Evolutionary conservation across 2,329 filamentous ascomycete species (phyloP), one percentile per base, ranked within the genome.

Genomic region (Neocucurbitaria cava): DNA sequence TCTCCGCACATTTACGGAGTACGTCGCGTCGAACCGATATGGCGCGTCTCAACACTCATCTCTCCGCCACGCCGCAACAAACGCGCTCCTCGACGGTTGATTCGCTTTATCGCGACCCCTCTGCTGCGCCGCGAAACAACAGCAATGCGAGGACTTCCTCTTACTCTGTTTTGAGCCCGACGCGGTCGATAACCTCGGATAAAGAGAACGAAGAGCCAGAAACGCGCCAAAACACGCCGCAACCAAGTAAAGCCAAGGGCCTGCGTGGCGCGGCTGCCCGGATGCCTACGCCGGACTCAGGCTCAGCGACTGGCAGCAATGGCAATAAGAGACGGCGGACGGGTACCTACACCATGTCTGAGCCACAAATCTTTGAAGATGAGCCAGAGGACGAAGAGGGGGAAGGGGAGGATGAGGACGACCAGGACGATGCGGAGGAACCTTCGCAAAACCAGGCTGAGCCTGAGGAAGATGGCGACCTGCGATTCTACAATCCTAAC

Each of bases 401-500:
- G 3, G 64, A 69, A 3, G 68, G 66, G 3, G 68, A 61, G 4
- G 62, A 67, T 3, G 66, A 59, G 4, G 66, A 65, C 2, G 52
- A 58, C 1, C 47, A 42, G 10, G 48, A 61, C 6, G 52, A 50
- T 11, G 50, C 35, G 3, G 52, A 58, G 7, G 61, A 64, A 2
- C 48, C 21, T 23, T 39, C 46, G 2, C 50, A 54, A 26, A 8
- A 23, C 17, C 52, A 39, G 24, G 47, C 54, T 18, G 54, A 53
- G 10, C 23, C 35, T 5, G 58, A 47, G 2, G 60, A 63, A 24
- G 59, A 64, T 13, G 56, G 52, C n/a, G 36, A 59, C 11, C 30
- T 56, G 21, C 51, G 40, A 28, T 85, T 77, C 60, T 96, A 93
- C 74, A 90, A 97, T 69, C 93, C 92, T 0, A 88, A 96, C 56